Percentiles rank a stretch among this genome's conserved stretches.
These are phyloP conservation scores for Cutaneotrichosporon mucoides DNA, from an alignment of 1,284 basidiomycete species.

Conservation along the genomic window DNA sequence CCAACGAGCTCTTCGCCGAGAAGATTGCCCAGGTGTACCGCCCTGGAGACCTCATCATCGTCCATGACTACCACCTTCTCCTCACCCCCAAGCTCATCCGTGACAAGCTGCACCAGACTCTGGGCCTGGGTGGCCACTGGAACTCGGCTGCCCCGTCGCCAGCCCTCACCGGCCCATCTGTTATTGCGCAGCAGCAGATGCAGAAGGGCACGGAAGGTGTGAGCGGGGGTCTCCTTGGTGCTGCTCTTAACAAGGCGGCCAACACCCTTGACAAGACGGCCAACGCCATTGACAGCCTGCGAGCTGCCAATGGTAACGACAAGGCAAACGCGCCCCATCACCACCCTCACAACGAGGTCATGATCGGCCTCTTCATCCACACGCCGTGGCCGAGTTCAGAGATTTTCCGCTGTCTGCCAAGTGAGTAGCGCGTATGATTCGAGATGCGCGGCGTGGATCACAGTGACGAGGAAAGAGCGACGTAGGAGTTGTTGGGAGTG, in stretches of 20 bases:
- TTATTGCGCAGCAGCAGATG: neutral
- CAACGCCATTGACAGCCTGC: neutral
- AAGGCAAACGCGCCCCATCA: neutral
- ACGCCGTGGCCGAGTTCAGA: slow-evolving; percentile 97
- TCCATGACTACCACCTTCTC: slow-evolving; percentile 90
- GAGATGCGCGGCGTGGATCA: too few relatives aligned
- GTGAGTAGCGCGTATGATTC: slow-evolving; percentile 51
- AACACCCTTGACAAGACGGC: too few relatives aligned
- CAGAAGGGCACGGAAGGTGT: slow-evolving; percentile 36
- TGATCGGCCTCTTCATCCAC: slow-evolving; percentile 91
- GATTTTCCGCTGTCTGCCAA: slow-evolving; percentile 88
- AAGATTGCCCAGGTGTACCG: slow-evolving; percentile 70
- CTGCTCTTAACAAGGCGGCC: slow-evolving; percentile 7
- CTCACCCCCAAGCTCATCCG: slow-evolving; percentile 83
- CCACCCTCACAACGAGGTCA: slow-evolving; percentile 35
- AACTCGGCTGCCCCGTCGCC: slow-evolving; percentile 26
- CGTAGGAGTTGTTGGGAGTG: too few relatives aligned
- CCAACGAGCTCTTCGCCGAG: slow-evolving; percentile 80
- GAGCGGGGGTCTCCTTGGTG: neutral
- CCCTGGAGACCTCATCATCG: slow-evolving; percentile 86
- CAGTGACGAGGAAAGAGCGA: too few relatives aligned
- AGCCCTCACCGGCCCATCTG: slow-evolving; percentile 16
- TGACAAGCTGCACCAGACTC: slow-evolving; percentile 66
- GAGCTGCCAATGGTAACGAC: neutral
- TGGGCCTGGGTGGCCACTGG: slow-evolving; percentile 21